Conservation (phyloP, 2,329 filamentous ascomycete species). For the Aureobasidium sp. region DNA sequence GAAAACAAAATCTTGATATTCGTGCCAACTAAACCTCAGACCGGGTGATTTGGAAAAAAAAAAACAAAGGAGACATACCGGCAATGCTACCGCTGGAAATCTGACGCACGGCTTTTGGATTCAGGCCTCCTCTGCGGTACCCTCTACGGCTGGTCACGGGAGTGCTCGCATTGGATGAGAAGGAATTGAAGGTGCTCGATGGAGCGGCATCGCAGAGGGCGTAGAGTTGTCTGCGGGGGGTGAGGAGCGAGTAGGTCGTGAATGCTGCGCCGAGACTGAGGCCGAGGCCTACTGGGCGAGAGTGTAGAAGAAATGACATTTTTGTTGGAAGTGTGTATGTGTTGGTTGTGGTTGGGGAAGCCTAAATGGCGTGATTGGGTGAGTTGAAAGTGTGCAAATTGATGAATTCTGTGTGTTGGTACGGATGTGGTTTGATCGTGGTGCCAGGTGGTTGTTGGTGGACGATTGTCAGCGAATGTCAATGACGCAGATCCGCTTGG, state of each 20-base stretch:
- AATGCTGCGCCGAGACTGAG: conserved; percentile 19
- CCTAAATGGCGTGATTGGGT: neutral
- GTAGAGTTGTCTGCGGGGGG: neutral
- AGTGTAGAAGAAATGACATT: conserved; percentile 37
- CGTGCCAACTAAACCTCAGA: no score
- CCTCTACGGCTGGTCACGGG: conserved; percentile 29
- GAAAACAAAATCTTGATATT: neutral
- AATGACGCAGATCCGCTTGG: conserved; percentile 12
- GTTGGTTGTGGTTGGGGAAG: neutral
- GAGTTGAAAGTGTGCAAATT: neutral
- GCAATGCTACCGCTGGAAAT: conserved; percentile 42
- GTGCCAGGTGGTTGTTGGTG: neutral
- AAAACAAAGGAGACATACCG: conserved; percentile 25
- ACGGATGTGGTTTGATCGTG: neutral
- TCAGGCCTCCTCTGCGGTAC: conserved; percentile 32
- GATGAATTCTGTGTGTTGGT: neutral
- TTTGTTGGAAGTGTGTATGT: neutral
- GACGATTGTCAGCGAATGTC: conserved; percentile 8
- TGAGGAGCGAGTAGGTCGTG: conserved; percentile 27
- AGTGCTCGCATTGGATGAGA: conserved; percentile 29
- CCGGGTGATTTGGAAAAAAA: neutral
- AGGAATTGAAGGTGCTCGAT: conserved; percentile 27
- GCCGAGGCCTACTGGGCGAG: conserved; percentile 32
- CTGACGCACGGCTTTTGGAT: conserved; percentile 38
- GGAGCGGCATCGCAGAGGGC: conserved; percentile 26